phyloP scores from a whole-genome alignment of 805 yeast species.

The Danielia reshetovae region DNA sequence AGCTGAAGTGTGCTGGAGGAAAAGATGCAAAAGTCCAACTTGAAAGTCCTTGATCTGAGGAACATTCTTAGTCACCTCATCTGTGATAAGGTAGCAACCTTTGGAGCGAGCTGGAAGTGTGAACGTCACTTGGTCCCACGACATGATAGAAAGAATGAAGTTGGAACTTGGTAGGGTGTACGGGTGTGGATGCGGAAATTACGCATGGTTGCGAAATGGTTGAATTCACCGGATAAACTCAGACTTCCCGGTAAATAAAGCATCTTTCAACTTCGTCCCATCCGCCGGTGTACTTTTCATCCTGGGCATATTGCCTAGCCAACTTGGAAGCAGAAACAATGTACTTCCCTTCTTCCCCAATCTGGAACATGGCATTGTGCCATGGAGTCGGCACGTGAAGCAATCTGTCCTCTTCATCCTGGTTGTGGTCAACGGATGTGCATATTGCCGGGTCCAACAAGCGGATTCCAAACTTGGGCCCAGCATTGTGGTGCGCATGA shows the following conservation, averaged over 20 bases:
- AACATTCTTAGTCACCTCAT: constrained; percentile 52
- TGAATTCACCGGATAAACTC: not conserved
- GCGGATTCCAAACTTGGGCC: constrained; percentile 58
- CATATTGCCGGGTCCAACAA: constrained; percentile 43
- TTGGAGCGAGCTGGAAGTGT: constrained; percentile 53
- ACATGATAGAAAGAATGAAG: constrained; percentile 4
- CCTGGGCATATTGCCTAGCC: constrained; percentile 7
- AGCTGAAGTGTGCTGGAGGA: constrained; percentile 77
- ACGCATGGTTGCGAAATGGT: not conserved
- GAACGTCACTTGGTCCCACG: constrained; percentile 61
- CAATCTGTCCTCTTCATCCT: constrained; percentile 38
- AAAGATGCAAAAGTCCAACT: constrained; percentile 61
- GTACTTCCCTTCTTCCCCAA: constrained; percentile 30
- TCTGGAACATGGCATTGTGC: constrained; percentile 53
- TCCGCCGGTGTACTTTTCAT: constrained; percentile 14
- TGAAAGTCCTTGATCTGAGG: constrained; percentile 60
- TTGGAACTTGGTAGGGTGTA: too few species aligned
- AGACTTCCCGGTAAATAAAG: constrained; percentile 5
- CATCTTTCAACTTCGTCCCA: constrained; percentile 14
- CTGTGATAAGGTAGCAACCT: constrained; percentile 70
- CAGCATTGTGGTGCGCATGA: constrained; percentile 56
- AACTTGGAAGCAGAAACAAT: constrained; percentile 13
- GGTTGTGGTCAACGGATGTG: constrained; percentile 44
- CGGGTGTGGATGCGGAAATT: not conserved
- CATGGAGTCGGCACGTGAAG: constrained; percentile 66